Base-by-base conservation (phyloP, 169 alveolate species). In the Plasmodium vivax region DNA sequence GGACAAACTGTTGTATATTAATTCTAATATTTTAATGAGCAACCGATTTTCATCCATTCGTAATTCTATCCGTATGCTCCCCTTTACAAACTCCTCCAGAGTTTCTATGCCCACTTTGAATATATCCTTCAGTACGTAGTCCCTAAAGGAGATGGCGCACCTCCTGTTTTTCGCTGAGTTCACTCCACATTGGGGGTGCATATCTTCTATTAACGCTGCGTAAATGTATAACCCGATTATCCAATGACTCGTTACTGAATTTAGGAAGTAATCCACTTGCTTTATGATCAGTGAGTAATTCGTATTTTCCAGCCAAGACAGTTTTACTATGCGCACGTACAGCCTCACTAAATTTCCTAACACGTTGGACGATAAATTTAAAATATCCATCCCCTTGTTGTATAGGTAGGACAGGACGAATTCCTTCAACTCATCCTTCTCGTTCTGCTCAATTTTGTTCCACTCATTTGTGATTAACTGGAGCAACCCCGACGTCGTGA, bases 101-200 rank as follows among this genome's bases (percentile, higher is more conserved):
- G 97, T 93, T 83, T 92, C 92, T 38, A 87, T 92, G 43, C 97
- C 93, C n/a, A 97, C 98, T 95, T 97, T 93, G 83, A 98, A 97
- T 38, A 98, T 98, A 36, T 96, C 97, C 54, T 98, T 98, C 54
- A 98, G 97, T 16, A 98, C 98, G 34, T 98, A 96, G 85, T 98
- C 99, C 84, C 98, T 97, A 96, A 98, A 98, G n/a, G 98, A 96
- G 80, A 98, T 96, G 1, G 99, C 99, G 47, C 98, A 98, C 36
- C 98, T 96, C 85, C 99, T 96, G 95, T 97, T 96, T 62, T 98
- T 98, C 54, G 98, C 98, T 38, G 98, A 97, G 82, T 94, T 94
- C 19, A 94, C 94, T 27, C 98, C 98, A 94, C 97, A 95, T 47
- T 96, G 98, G 0, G 98, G 97, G 92, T 96, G 98, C 98, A 96